Percentiles rank a stretch among this genome's conserved stretches.
Conservation (phyloP, 225 moss, liverwort and hornwort genomes). For the Climacium dendroides region DNA sequence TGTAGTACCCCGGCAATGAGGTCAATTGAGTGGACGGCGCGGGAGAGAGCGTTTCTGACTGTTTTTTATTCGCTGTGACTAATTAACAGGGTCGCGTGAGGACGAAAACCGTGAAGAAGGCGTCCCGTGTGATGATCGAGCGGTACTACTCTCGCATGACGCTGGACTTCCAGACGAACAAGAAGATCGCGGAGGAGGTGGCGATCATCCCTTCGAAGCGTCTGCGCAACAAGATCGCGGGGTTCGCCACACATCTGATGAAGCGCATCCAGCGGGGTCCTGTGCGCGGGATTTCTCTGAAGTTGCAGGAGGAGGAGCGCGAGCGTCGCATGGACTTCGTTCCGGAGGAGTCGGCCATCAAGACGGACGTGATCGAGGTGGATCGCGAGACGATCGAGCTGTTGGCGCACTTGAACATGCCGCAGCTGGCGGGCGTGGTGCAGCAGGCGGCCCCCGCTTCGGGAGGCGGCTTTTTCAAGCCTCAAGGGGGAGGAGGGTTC, state of each 20-base stretch:
- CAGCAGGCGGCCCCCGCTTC: slow-evolving; percentile 1
- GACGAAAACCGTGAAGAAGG: slow-evolving; percentile 97
- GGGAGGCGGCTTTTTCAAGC: slow-evolving; percentile 4
- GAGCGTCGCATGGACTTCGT: slow-evolving; percentile 28
- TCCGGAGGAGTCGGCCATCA: slow-evolving; percentile 19
- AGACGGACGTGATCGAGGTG: slow-evolving; percentile 20
- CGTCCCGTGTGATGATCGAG: slow-evolving; percentile 80
- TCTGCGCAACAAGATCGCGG: slow-evolving; percentile 76
- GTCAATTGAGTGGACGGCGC: not conserved
- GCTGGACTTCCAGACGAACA: slow-evolving; percentile 81
- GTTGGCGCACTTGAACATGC: slow-evolving; percentile 13
- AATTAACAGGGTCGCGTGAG: slow-evolving; percentile 65
- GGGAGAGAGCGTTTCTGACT: not conserved
- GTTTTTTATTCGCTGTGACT: no score
- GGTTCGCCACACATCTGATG: slow-evolving; percentile 90
- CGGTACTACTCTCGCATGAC: slow-evolving; percentile 94
- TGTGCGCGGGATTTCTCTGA: slow-evolving; percentile 7
- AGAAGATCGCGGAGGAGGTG: slow-evolving; percentile 90
- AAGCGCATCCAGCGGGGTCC: slow-evolving; percentile 74
- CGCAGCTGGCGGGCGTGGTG: slow-evolving; percentile 5
- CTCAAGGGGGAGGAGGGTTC: not conserved
- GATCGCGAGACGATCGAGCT: slow-evolving; percentile 12
- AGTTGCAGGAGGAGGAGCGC: slow-evolving; percentile 17
- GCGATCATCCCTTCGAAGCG: slow-evolving; percentile 84
- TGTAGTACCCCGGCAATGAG: not conserved